Evolutionary conservation across 768 basidiomycete genomes (phyloP), one percentile per base, ranked within the genome.

Genomic region (Mycena galopus): DNA sequence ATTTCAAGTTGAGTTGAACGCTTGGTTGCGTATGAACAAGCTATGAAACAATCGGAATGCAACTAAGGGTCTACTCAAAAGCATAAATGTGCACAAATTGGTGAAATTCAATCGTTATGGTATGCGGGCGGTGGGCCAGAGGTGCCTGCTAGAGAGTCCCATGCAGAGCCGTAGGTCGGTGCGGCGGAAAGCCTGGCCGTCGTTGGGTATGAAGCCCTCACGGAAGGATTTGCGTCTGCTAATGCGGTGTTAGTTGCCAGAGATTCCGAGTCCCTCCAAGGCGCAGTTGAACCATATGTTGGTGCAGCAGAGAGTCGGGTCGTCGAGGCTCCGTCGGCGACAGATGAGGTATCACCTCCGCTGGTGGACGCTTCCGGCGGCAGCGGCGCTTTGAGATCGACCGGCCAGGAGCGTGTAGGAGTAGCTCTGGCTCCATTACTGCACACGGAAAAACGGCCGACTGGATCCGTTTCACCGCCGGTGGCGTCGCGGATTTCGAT

Each of bases 121-220:
- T 69, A 69, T 7, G 68, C 33, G 8, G 68, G 68, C 11, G 68
- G 68, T 0, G 68, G 61, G 12, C 60, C 68, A n/a, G 61, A 21
- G 9, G 59, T 55, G 60, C 37, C 51, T 25, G 33, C 37, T 30
- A 62, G 30, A 7, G 65, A 44, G 37, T 66, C 55, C 53, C 25
- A 44, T 4, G 53, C 65, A 1, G 65, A 66, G 8, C 39, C 50
- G 27, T 63, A 64, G 2, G 53, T 64, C 9, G 61, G 68, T 11
- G 61, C 61, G 4, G 68, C 55, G 23, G 68, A 69, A 6, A 57
- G 29, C 27, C 37, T 55, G 42, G 23, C 37, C 7, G 61, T n/a
- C 11, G 59, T 39, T 27, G 33, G 44, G 23, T 42, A 33, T 11
- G 58, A 67, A 12, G 7, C 32, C n/a, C 44, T 21, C 12, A 35